Evolutionary conservation across 208 protist genomes (phyloP), one percentile per base, ranked within the genome.

Genomic region (Phytomonas sp.): DNA sequence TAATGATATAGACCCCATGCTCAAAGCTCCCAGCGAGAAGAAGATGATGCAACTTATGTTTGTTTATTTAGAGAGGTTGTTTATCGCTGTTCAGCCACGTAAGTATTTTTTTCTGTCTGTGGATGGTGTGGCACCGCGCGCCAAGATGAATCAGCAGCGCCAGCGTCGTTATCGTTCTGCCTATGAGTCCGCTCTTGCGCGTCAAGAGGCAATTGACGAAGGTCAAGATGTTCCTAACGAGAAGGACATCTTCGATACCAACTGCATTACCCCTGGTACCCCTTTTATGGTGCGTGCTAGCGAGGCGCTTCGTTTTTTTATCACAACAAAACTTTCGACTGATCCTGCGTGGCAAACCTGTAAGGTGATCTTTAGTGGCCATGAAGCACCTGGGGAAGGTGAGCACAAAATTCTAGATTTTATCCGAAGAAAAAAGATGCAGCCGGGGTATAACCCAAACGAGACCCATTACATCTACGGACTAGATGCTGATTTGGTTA

Each of bases 61-160:
- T 76, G 71, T 77, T 52, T 99, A 99, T 79, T 85, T 99, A 32
- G 98, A 99, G 77, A 91, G 91, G 71, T 78, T 99, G 31, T 98
- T 99, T 75, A 78, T 94, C 60, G 89, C 97, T 11, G 91, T 99
- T 37, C 85, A 92, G 73, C 99, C 99, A 4, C 86, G 84, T 37
- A 98, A 99, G 74, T 79, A 98, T 69, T 94, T 99, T 56, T 97
- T 98, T 69, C 81, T 99, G 34, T 98, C 98, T 32, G 90, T 99
- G 60, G 98, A 99, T 84, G 98, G 98, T 67, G 91, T 98, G 23
- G 98, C 98, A 19, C 98, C 98, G 64, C 89, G 98, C 23, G 99
- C 98, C 10, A 99, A 99, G 87, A 99, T 99, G 97, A 99, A 99
- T 79, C 98, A 99, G 86, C 98, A 99, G 87, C 86, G 98, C 29